Conservation (phyloP, 148 eudicot genomes). For the Rhododendron vialii region DNA sequence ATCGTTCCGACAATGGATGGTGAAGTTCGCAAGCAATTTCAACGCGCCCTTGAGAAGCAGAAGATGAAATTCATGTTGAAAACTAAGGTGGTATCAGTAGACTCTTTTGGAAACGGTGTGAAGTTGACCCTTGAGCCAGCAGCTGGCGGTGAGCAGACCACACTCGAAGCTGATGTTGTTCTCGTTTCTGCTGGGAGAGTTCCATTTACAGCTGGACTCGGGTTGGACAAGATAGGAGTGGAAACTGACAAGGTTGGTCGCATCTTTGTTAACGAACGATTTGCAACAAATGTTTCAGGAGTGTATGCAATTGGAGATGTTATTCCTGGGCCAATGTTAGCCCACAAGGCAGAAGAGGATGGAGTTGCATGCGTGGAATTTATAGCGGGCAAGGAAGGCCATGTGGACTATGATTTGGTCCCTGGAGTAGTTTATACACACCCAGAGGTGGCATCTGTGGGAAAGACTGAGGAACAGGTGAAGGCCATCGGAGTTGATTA, state of each 20-base stretch:
- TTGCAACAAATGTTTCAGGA: conserved; percentile 69
- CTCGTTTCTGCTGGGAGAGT: conserved; percentile 85
- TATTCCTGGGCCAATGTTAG: conserved; percentile 95
- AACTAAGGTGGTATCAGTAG: conserved; percentile 85
- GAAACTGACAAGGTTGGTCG: conserved; percentile 80
- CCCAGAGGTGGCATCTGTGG: conserved; percentile 93
- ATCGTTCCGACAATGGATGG: conserved; percentile 93
- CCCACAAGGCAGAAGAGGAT: conserved; percentile 98
- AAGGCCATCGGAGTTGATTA: conserved; percentile 65
- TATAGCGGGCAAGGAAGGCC: conserved; percentile 89
- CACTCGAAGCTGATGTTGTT: conserved; percentile 91
- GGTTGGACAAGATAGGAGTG: conserved; percentile 73
- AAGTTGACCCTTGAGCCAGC: conserved; percentile 79
- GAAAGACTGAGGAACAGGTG: conserved; percentile 98
- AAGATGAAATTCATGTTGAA: conserved; percentile 91
- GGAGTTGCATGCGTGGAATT: conserved; percentile 92
- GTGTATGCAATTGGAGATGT: conserved; percentile 90
- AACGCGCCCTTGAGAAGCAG: conserved; percentile 90
- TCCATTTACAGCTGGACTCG: conserved; percentile 80
- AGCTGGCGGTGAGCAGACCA: conserved; percentile 83
- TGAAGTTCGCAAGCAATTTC: conserved; percentile 86
- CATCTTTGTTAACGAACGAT: conserved; percentile 58
- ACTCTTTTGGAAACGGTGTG: conserved; percentile 52
- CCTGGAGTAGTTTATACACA: conserved; percentile 93
- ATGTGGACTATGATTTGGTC: conserved; percentile 91